Evolutionary conservation across 352 stramenopile genomes (phyloP), one percentile per base, ranked within the genome.

Genomic region (Phytopythium mirpurense): DNA sequence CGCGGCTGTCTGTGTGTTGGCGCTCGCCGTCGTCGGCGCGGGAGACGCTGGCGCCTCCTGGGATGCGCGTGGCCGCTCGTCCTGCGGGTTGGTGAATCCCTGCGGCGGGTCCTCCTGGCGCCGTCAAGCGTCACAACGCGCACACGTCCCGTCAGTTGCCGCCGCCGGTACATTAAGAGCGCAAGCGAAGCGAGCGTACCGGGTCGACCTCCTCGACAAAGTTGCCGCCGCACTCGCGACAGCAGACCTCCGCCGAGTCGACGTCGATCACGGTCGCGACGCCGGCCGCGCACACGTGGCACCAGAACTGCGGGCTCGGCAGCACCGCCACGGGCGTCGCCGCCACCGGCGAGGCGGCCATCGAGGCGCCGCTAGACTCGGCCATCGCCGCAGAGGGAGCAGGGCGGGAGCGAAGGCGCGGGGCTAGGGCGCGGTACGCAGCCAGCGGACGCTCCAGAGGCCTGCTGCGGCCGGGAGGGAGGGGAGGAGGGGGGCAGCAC

Each of bases 191-290:
- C n/a, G n/a, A n/a, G n/a, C 19, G 32, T 57, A 88, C 84, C 55
- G 73, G 67, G 56, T 95, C 82, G 49, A 95, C 70, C 60, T 93
- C 78, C 58, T 95, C 84, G 41, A 95, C 84, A 62, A 95, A 95
- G 67, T 90, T 90, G 35, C 84, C 70, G 32, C 69, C 68, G 66
- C 84, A 95, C 50, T 56, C 50, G 21, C 70, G 64, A 53, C 84
- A 95, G 57, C 74, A 88, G 14, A 95, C 66, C 49, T 95, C 84
- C 29, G 78, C 69, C 18, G 62, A 78, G 51, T 65, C 63, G 11
- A 62, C 72, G 52, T 93, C 80, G 21, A 89, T 62, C 36, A 57
- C 57, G 49, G 82, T 91, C 15, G 54, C 50, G 24, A 95, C 80
- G 57, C 65, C 62, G 18, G 36, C 54, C 23, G 62, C 51, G 63